phyloP scores from a whole-genome alignment of 805 yeast species.

The Pichia nakasei region DNA sequence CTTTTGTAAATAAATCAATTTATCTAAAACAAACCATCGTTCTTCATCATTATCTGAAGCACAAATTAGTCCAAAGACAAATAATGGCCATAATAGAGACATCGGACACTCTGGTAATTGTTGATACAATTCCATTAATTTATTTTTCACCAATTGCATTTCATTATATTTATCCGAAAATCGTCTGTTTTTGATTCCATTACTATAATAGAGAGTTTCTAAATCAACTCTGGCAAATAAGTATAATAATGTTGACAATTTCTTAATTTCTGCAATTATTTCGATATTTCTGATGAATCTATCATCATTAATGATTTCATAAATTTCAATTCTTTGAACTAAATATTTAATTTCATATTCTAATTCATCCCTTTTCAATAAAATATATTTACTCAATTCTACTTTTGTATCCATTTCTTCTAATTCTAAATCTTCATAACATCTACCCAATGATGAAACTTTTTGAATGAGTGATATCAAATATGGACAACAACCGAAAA shows the following conservation, averaged over 20 bases:
- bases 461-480: slow-evolving; percentile 29
- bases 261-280: slow-evolving; percentile 31
- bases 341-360: slow-evolving; percentile 21
- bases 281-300: slow-evolving; percentile 18
- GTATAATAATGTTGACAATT: slow-evolving; percentile 28
- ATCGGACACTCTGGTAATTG: slow-evolving; percentile 26
- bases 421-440: slow-evolving; percentile 27
- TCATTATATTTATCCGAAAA: slow-evolving; percentile 9
- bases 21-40: slow-evolving; percentile 31
- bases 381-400: slow-evolving; percentile 16
- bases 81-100: slow-evolving; percentile 35
- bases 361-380: slow-evolving; percentile 21
- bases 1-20: slow-evolving; percentile 28
- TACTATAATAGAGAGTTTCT: slow-evolving; percentile 16
- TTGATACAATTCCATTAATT: slow-evolving; percentile 18
- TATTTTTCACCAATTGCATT: slow-evolving; percentile 14
- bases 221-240: slow-evolving; percentile 29
- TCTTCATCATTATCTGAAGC: slow-evolving; percentile 28
- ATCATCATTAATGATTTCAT: slow-evolving; percentile 10
- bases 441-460: slow-evolving; percentile 30
- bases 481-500: slow-evolving; percentile 34
- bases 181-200: slow-evolving; percentile 5
- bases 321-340: slow-evolving; percentile 17
- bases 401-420: slow-evolving; percentile 14
- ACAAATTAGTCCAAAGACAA: slow-evolving; percentile 30